A percentile compares a stretch with the other conserved stretches of the same genome.
Conservation (phyloP, 148 eudicot genomes). For the Amaranthus cruentus region DNA sequence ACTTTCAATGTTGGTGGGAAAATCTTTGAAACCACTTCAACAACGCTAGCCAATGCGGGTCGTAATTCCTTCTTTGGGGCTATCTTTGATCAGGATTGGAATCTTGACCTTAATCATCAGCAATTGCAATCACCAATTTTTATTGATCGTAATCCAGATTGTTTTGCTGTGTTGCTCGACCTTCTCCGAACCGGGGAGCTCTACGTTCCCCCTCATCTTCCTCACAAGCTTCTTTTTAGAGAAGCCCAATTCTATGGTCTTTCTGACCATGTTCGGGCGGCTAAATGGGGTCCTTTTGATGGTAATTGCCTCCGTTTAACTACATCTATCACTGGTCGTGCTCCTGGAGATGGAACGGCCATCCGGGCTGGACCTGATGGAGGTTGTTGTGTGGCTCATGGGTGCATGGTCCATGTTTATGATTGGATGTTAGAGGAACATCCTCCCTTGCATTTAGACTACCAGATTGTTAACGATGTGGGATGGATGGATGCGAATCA, state of each 20-base stretch:
- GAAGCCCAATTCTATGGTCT: conserved; percentile 88
- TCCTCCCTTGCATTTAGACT: conserved; percentile 62
- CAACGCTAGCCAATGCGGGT: conserved; percentile 83
- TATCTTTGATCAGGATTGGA: conserved; percentile 71
- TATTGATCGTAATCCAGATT: conserved; percentile 81
- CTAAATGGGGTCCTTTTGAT: conserved; percentile 75
- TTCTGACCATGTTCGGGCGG: conserved; percentile 54
- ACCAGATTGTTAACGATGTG: conserved; percentile 73
- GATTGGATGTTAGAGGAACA: conserved; percentile 82
- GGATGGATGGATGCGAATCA: conserved; percentile 55
- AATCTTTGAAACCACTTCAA: conserved; percentile 69
- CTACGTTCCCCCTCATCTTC: conserved; percentile 43
- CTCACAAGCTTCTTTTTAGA: conserved; percentile 55
- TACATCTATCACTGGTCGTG: conserved; percentile 48
- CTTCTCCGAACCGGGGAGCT: conserved; percentile 76
- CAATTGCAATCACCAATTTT: conserved; percentile 24
- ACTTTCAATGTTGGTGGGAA: conserved; percentile 80
- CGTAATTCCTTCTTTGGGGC: conserved; percentile 74
- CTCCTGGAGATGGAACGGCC: conserved; percentile 81
- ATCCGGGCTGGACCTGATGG: conserved; percentile 85
- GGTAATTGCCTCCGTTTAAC: conserved; percentile 52
- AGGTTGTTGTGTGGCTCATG: conserved; percentile 83
- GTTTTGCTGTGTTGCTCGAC: conserved; percentile 69
- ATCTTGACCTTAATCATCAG: conserved; percentile 19
- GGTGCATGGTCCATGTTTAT: conserved; percentile 78